Base-by-base conservation (phyloP, 352 stramenopile species). In the Phytophthora palmivora region DNA sequence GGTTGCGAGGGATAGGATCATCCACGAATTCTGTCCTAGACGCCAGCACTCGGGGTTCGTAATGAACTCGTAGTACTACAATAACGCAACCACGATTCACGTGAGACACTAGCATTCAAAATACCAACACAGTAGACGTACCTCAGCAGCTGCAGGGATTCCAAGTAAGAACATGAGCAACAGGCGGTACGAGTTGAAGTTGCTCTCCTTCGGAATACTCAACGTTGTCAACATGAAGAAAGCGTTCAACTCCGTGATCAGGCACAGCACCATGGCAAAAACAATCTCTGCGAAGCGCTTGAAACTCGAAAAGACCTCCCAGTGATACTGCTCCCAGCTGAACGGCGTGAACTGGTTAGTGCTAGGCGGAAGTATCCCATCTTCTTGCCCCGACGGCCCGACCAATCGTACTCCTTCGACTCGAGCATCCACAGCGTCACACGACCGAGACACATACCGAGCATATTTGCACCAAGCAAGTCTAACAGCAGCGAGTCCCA, bases 401-500 rank as follows among this genome's bases (percentile, higher is more conserved):
- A 93, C 89, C 89, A 97, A 66, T 97, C 87, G 68, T 96, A 97
- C 50, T 92, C 74, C 55, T 96, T 96, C 9, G 91, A 93, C 55
- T 94, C 81, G 36, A 97, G 78, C 51, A 87, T 70, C 65, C 79
- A 79, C 21, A 94, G 74, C 55, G 85, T 94, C 38, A 91, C 49
- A 42, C 82, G 80, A 19, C 87, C 87, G 0, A 92, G 69, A 24
- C 76, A 79, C 89, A 97, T 97, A 30, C 93, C 93, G 12, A 97
- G 52, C 46, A 98, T 70, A 66, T 98, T 98, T 8, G 92, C 95
- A 8, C 93, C 93, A 22, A 98, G 76, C 18, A 97, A 61, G 66
- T 98, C 93, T 62, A 97, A 79, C 33, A 98, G 79, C 19, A 98
- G 57, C 37, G 92, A 97, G 62, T 98, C 93, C 93, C 93, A 98